These are phyloP conservation scores for Exophiala lecanii-corni DNA, from an alignment of 2,329 filamentous ascomycete species.

Conservation along the genomic window DNA sequence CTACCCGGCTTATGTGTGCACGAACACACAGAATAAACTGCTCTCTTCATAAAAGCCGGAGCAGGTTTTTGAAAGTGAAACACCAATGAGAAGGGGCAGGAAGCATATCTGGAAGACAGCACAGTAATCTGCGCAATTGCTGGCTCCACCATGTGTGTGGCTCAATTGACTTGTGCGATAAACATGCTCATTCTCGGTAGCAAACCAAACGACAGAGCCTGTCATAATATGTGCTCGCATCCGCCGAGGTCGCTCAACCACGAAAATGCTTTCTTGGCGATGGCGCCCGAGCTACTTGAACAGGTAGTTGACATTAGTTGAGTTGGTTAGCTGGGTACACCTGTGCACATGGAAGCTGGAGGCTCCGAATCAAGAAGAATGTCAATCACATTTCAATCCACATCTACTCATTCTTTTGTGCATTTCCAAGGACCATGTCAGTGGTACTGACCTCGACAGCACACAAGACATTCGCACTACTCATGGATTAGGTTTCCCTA, in stretches of 20 bases:
- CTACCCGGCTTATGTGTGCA: background rate
- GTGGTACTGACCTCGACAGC: too few species aligned
- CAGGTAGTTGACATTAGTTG: background rate
- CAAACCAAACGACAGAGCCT: too few species aligned
- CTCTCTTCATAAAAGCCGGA: background rate
- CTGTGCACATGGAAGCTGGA: too few species aligned
- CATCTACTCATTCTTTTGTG: too few species aligned
- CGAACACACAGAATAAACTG: background rate
- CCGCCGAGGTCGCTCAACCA: background rate
- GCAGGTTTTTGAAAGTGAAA: background rate
- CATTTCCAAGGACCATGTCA: too few species aligned
- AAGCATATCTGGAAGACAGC: background rate
- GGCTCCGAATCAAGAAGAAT: too few species aligned
- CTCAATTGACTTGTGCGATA: background rate
- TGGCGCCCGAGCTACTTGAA: background rate
- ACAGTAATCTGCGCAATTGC: background rate
- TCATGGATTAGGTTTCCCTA: too few species aligned
- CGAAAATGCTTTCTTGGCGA: background rate
- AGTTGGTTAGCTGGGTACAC: too few species aligned
- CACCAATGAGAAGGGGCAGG: background rate
- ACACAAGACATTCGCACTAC: too few species aligned
- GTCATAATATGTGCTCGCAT: too few species aligned
- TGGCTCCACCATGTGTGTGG: background rate
- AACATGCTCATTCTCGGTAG: background rate
- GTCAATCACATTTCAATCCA: too few species aligned